Conservation (phyloP, 1,284 basidiomycete genomes). For the Ganoderma multipileum region DNA sequence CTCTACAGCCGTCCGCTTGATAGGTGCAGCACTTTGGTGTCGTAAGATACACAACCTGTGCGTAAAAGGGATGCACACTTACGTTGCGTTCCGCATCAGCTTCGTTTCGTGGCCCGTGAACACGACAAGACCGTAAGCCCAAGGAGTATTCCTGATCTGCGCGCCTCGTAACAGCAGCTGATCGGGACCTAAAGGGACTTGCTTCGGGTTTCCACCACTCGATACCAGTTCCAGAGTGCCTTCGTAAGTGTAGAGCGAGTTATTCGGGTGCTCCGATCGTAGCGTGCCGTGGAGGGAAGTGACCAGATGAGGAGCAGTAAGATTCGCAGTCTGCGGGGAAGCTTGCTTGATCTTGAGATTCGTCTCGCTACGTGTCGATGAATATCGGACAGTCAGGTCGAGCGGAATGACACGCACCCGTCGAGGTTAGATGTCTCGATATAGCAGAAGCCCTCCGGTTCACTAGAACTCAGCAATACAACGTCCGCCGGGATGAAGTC, state of each 20-base stretch:
- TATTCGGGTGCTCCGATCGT: conserved; percentile 96
- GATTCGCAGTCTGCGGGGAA: conserved; percentile 78
- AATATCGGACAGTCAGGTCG: conserved; percentile 16
- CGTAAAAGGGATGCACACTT: conserved; percentile 39
- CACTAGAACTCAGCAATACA: conserved; percentile 87
- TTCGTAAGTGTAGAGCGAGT: conserved; percentile 97
- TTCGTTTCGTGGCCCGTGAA: conserved; percentile 99
- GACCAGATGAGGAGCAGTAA: conserved; percentile 83
- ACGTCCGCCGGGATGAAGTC: conserved; percentile 98
- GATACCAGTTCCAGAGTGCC: conserved; percentile 77
- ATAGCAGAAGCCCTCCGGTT: conserved; percentile 97
- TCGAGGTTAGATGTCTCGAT: conserved; percentile 98
- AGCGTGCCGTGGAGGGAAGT: conserved; percentile 82
- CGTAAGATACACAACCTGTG: conserved; percentile 24
- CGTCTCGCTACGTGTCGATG: conserved; percentile 75
- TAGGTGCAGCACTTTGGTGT: conserved; percentile 80
- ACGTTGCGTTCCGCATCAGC: conserved; percentile 96
- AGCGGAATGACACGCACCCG: conserved; percentile 64
- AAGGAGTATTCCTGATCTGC: conserved; percentile 95
- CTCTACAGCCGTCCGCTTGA: conserved; percentile 97
- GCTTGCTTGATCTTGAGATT: conserved; percentile 99
- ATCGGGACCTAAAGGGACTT: conserved; percentile 93
- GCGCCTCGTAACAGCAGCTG: conserved; percentile 95
- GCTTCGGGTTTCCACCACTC: conserved; percentile 68
- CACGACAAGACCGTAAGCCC: conserved; percentile 94